Base-by-base conservation (phyloP, 2,329 filamentous ascomycete genomes). In the Nakataea oryzae region DNA sequence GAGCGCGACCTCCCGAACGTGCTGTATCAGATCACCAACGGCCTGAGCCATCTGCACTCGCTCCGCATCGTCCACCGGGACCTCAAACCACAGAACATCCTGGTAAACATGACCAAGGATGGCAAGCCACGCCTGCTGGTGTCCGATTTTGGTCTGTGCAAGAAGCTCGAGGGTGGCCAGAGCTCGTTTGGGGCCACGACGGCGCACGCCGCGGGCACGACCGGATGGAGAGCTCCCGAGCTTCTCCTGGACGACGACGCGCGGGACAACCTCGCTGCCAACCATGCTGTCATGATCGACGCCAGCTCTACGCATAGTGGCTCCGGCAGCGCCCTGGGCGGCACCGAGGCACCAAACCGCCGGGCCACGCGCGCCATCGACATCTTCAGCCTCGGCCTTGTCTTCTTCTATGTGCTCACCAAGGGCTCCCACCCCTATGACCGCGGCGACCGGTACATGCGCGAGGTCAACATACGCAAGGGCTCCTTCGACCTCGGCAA, bases 361-460 rank as follows among this genome's bases (percentile, higher is more conserved):
- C 89, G 95, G 60, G 93, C 96, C 8, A 99, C 96, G 57, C 88
- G 95, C 57, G 91, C 95, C 11, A 97, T 97, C 64, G 95, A 99
- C 71, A 96, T 99, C 29, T 99, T 99, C 77, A 96, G 93, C 0
- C 83, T 99, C 47, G 95, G 95, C 1, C 88, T 96, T 61, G 92
- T 99, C n/a, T 99, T 97, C 79, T 97, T 93, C 77, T 99, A 97
- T 73, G 93, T 97, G n/a, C 81, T 99, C 64, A 97, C 93, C 1
- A 90, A 92, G 65, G 95, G 95, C 21, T 85, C 83, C 1, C 95
- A 99, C 73, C 95, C 95, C 0, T 99, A 96, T 69, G 93, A 97
- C 71, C 93, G 92, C 65, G 93, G 95, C 62, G 92, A 95, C 70
- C 87, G 91, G 59, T 97, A 95, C 79, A 96, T 96, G 85, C 86